Evolutionary conservation across 768 basidiomycete genomes (phyloP).

Genomic region (Podaxis sp.): DNA sequence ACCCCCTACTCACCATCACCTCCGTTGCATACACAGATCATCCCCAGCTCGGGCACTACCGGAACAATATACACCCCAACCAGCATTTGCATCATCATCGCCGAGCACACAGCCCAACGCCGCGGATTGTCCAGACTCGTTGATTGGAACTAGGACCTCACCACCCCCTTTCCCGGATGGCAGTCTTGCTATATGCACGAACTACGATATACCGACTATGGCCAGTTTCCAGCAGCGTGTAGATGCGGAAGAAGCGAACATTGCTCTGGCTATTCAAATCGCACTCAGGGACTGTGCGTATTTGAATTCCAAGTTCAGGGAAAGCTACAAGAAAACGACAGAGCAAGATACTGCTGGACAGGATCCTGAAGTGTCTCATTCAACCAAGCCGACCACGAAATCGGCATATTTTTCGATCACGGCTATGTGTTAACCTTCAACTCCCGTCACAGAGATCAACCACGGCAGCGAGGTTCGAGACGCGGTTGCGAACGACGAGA

Average conservation of each 20-base stretch:
- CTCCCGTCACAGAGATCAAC: constrained; percentile 16
- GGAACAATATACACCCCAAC: neutral
- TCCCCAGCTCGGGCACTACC: neutral
- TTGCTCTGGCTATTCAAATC: constrained; percentile 25
- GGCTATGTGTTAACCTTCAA: constrained; percentile 20
- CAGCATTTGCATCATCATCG: neutral
- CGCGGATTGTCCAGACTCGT: neutral
- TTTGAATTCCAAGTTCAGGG: neutral
- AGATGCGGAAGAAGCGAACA: constrained; percentile 28
- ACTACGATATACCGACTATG: neutral
- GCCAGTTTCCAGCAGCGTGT: constrained; percentile 23
- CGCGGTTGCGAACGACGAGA: constrained; percentile 20
- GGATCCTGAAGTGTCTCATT: constrained; percentile 31
- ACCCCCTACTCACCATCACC: neutral
- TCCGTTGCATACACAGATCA: neutral
- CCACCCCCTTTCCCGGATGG: neutral
- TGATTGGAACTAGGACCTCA: neutral
- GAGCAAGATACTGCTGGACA: constrained; percentile 19
- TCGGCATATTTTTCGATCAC: constrained; percentile 17
- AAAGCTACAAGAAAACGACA: no score
- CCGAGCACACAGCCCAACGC: neutral
- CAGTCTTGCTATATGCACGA: neutral
- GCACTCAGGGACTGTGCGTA: constrained; percentile 18
- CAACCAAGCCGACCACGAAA: constrained; percentile 28
- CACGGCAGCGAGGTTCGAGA: constrained; percentile 16